Evolutionary conservation across 2,329 filamentous ascomycete species (phyloP), one percentile per base, ranked within the genome.

Genomic region (Nigrospora sphaerica): DNA sequence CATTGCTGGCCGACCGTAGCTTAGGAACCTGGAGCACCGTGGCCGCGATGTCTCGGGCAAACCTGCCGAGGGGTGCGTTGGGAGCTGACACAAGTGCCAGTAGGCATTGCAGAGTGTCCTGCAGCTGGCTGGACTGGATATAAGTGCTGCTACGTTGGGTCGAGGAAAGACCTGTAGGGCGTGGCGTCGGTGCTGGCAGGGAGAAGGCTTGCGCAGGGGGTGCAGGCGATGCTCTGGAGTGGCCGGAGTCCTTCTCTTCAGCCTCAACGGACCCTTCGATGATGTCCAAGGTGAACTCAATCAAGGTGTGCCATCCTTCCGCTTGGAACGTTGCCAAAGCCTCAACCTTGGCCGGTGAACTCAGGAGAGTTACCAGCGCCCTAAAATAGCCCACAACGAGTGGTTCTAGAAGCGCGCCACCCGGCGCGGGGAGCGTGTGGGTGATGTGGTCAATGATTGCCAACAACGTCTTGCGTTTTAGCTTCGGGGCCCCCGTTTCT

Each of bases 361-460:
- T 79, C 16, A 97, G 74, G 3, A 96, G 66, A 28, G 78, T 73
- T 5, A 78, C 72, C 53, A 98, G 69, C 17, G 83, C 78, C 68
- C 88, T 95, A 54, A 88, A 75, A 61, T 96, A 95, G 58, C 93
- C 82, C 42, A 82, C 75, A 19, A 83, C 69, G 6, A 98, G 72
- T 12, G 86, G 83, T 47, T 82, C 74, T 52, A 88, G 81, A 45
- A 85, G 78, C 2, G 72, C 75, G 13, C 81, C 81, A 45, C 82
- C 77, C 1, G 74, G 64, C 14, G 72, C 76, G 2, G 82, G 78
- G 4, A 95, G 72, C 16, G 82, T 81, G 53, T 95, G 83, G 3
- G 81, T 83, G 50, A 97, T 85, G 65, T 95, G 90, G 52, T 89
- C 83, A 52, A 95, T 73, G 14, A 96, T 70, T 6, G 86, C 80